phyloP scores from a whole-genome alignment of 2,329 filamentous ascomycete species.

The Fusarium compactum region DNA sequence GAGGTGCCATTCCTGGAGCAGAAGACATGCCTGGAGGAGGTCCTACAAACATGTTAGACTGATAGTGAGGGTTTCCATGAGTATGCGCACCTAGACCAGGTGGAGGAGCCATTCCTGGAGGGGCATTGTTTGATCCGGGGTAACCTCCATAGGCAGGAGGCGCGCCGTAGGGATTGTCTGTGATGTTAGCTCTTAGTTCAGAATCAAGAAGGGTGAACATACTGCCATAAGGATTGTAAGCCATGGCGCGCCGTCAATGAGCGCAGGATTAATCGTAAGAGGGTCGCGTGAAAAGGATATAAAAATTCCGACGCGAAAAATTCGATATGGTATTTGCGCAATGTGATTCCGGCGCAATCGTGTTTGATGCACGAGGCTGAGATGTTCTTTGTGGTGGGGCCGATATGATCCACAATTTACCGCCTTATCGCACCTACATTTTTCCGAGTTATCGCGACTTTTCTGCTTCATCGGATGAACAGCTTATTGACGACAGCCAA shows the following conservation, averaged over 20 bases:
- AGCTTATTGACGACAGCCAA: conserved; percentile 40
- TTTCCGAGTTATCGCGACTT: conserved; percentile 47
- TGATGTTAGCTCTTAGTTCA: conserved; percentile 19
- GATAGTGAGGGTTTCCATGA: not conserved
- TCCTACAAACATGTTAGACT: conserved; percentile 59
- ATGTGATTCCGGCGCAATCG: conserved; percentile 34
- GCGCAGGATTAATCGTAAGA: not conserved
- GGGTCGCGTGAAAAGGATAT: not conserved
- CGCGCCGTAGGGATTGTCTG: conserved; percentile 73
- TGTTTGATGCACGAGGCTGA: conserved; percentile 46
- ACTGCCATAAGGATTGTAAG: conserved; percentile 73
- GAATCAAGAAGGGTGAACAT: conserved; percentile 32
- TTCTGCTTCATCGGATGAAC: conserved; percentile 35
- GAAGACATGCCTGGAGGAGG: conserved; percentile 84
- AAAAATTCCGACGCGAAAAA: conserved; percentile 5
- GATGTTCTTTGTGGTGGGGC: conserved; percentile 43
- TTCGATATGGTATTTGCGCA: conserved; percentile 13
- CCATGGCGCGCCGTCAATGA: conserved; percentile 56
- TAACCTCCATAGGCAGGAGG: conserved; percentile 80
- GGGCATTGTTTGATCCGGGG: conserved; percentile 66
- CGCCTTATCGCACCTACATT: conserved; percentile 48
- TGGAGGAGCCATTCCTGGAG: conserved; percentile 79
- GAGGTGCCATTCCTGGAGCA: conserved; percentile 82
- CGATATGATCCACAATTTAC: conserved; percentile 26
- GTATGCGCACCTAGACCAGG: conserved; percentile 80